Percentiles rank a stretch among this genome's conserved stretches.
phyloP scores from a whole-genome alignment of 176 grass and related monocot genomes.

The Eragrostis curvula region DNA sequence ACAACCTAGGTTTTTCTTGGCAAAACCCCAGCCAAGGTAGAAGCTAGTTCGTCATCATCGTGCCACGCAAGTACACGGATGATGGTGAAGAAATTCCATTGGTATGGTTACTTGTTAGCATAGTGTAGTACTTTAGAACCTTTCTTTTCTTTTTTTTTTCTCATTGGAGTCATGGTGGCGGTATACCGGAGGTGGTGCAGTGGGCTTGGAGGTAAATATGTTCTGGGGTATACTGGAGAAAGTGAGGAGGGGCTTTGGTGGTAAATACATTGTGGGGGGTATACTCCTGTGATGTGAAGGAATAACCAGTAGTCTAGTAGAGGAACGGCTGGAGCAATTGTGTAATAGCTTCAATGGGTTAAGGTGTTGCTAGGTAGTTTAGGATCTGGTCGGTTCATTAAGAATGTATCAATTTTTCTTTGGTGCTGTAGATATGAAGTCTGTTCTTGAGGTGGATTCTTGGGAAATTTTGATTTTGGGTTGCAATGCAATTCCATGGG shows the following conservation, averaged over 20 bases:
- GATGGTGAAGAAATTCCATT: slow-evolving; percentile 28
- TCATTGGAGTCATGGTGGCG: slow-evolving; percentile 33
- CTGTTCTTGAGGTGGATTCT: slow-evolving; percentile 34
- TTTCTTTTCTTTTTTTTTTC: slow-evolving; percentile 44
- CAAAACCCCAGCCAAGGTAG: slow-evolving; percentile 60
- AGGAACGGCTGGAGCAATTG: slow-evolving; percentile 40
- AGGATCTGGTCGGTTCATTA: slow-evolving; percentile 1
- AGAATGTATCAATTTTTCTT: slow-evolving; percentile 4
- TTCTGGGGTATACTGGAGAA: slow-evolving; percentile 49
- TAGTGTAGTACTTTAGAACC: slow-evolving; percentile 28
- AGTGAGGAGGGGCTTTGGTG: slow-evolving; percentile 34
- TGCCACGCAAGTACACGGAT: slow-evolving; percentile 13
- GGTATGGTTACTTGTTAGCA: slow-evolving; percentile 33
- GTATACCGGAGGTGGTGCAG: slow-evolving; percentile 42
- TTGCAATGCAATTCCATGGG: slow-evolving; percentile 37
- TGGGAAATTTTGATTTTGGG: slow-evolving; percentile 40
- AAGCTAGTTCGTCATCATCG: slow-evolving; percentile 28
- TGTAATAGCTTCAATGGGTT: slow-evolving; percentile 49
- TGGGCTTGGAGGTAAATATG: slow-evolving; percentile 54
- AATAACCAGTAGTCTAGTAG: slow-evolving; percentile 56
- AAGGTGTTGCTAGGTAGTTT: slow-evolving; percentile 25
- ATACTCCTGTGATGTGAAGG: slow-evolving; percentile 73
- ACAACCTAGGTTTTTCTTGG: slow-evolving; percentile 42
- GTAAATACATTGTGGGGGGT: slow-evolving; percentile 72
- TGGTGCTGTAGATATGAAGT: slow-evolving; percentile 6